These are phyloP conservation scores for Fusarium buxicola DNA, from an alignment of 2,329 filamentous ascomycete genomes.

Conservation along the genomic window DNA sequence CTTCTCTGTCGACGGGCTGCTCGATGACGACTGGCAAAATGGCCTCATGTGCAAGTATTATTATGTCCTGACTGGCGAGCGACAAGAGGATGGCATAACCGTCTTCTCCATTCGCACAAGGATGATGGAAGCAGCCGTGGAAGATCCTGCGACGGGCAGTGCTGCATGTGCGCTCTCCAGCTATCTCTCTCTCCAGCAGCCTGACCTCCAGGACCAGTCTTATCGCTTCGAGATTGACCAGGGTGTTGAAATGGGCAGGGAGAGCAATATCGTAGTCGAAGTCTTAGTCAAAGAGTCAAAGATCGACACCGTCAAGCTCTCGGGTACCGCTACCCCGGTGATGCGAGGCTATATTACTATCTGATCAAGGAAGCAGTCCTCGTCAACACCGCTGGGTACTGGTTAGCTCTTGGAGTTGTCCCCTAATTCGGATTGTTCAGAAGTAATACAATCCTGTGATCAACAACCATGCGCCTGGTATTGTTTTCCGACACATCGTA, in stretches of 20 bases:
- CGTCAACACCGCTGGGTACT: neutral
- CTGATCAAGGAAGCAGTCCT: slow-evolving; percentile 21
- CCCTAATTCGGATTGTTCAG: neutral
- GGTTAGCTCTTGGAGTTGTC: neutral
- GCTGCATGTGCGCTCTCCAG: slow-evolving; percentile 68
- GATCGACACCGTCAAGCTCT: slow-evolving; percentile 49
- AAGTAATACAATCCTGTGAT: slow-evolving; percentile 25
- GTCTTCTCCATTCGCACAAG: slow-evolving; percentile 63
- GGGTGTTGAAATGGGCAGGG: slow-evolving; percentile 75
- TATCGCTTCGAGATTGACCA: slow-evolving; percentile 67
- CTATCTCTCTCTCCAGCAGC: slow-evolving; percentile 63
- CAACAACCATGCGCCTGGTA: slow-evolving; percentile 44
- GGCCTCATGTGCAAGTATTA: slow-evolving; percentile 69
- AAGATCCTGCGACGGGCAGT: slow-evolving; percentile 73
- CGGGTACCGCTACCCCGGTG: slow-evolving; percentile 51
- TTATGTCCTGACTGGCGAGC: slow-evolving; percentile 60
- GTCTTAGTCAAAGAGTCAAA: slow-evolving; percentile 50
- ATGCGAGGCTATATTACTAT: slow-evolving; percentile 51
- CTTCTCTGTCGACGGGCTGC: slow-evolving; percentile 50
- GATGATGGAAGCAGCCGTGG: slow-evolving; percentile 65
- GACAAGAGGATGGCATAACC: slow-evolving; percentile 43
- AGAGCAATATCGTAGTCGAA: slow-evolving; percentile 63
- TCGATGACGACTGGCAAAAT: slow-evolving; percentile 67
- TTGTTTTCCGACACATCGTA: slow-evolving; percentile 44
- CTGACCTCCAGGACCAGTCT: slow-evolving; percentile 46